phyloP scores from a whole-genome alignment of 2,329 filamentous ascomycete species.

The Penicillium sp. region DNA sequence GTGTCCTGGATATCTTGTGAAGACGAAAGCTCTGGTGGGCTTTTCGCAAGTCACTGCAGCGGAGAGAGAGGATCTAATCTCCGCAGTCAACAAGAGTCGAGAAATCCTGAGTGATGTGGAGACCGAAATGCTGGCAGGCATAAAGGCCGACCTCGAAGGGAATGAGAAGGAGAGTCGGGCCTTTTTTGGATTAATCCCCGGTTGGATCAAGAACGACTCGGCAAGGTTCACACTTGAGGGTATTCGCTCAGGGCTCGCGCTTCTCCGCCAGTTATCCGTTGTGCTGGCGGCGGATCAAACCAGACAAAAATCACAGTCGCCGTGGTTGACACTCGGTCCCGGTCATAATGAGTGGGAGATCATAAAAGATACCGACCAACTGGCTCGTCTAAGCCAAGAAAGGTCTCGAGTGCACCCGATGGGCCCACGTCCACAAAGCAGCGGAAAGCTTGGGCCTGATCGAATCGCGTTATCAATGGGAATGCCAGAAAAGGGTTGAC shows the following conservation, averaged over 20 bases:
- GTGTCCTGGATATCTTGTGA: slow-evolving; percentile 19
- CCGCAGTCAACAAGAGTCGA: slow-evolving; percentile 11
- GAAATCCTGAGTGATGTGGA: slow-evolving; percentile 10
- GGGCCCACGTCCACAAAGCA: background rate
- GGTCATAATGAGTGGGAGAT: background rate
- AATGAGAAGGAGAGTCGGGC: background rate
- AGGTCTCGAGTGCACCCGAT: background rate
- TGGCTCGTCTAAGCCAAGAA: background rate
- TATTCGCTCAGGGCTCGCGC: slow-evolving; percentile 15
- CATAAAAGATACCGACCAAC: background rate
- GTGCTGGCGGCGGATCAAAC: slow-evolving; percentile 11
- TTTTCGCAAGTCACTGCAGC: background rate
- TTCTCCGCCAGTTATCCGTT: slow-evolving; percentile 18
- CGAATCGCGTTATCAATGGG: slow-evolving; percentile 4
- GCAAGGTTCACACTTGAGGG: slow-evolving; percentile 10
- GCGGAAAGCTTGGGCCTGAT: background rate
- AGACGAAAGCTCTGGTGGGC: slow-evolving; percentile 14
- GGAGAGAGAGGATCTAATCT: background rate
- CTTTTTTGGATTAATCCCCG: slow-evolving; percentile 6
- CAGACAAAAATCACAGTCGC: background rate
- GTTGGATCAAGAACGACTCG: background rate
- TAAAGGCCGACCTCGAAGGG: background rate
- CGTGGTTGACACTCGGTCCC: background rate
- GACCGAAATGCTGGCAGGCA: slow-evolving; percentile 5
- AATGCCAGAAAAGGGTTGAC: background rate